Evolutionary conservation across 2,329 filamentous ascomycete species (phyloP), one percentile per base, ranked within the genome.

Genomic region (Ophiostoma novo-ulmi): DNA sequence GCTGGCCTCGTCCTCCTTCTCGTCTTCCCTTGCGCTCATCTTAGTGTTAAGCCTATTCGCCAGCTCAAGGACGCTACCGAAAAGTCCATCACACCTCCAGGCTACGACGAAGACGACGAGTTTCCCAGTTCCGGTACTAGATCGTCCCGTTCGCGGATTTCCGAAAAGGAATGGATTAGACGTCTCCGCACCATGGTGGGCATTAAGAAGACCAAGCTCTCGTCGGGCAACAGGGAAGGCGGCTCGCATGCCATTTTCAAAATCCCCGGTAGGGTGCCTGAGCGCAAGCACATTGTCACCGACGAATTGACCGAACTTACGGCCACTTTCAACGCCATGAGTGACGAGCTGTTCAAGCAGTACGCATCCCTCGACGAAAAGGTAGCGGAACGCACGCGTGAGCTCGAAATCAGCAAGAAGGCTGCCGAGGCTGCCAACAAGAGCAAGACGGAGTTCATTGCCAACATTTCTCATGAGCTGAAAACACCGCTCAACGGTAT

Each of bases 401-500:
- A 97, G 79, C 83, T 97, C 0, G 93, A 97, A 77, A 87, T 92
- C 73, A 96, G 91, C 81, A 97, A 97, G 78, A 92, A 93, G 80
- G 92, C 93, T 1, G 94, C 94, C 1, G 94, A 97, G 79, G 91
- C 92, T n/a, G 94, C 94, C 3, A 97, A 97, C 76, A 92, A 97
- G 80, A 96, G 92, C 83, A 99, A 99, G 81, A 98, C 95, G 0
- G 84, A 98, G 10, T 98, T 98, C 81, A 96, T 99, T 73, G 95
- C 95, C 22, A 98, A 98, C 76, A 97, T 98, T 68, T 90, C 88
- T 0, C 88, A 89, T 75, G 87, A 98, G 79, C 84, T 99, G 48
- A 96, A 97, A 78, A 99, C 95, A 1, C 95, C 95, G 0, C 84
- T 98, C 71, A 98, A 98, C 77, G 95, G 94, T 14, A 97, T 98